Evolutionary conservation across 768 basidiomycete genomes (phyloP).

Genomic region (Phaeotremella fagi): DNA sequence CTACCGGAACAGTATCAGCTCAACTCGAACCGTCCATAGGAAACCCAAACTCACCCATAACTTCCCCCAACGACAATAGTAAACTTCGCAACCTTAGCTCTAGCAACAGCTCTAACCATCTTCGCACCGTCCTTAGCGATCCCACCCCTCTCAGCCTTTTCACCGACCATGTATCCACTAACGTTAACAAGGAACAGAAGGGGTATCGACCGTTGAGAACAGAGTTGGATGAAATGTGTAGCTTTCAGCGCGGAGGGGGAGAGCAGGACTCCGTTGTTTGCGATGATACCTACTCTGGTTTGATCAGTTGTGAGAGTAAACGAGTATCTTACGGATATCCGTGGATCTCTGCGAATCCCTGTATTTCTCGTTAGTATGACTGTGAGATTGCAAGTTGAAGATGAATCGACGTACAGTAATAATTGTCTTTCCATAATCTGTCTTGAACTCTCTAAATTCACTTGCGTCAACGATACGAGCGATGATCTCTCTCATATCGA

Average conservation of each 20-base stretch:
- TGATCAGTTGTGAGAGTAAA: not conserved
- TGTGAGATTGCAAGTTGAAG: not conserved
- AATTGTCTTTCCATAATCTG: constrained; percentile 85
- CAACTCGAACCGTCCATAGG: too few relatives aligned
- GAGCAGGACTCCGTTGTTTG: constrained; percentile 91
- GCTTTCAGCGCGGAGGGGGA: constrained; percentile 90
- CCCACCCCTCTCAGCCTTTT: constrained; percentile 86
- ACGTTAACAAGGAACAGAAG: constrained; percentile 92
- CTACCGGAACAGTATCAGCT: constrained; percentile 21
- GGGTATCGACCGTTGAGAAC: constrained; percentile 83
- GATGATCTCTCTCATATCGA: constrained; percentile 92
- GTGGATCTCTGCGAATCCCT: constrained; percentile 45
- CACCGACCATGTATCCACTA: constrained; percentile 95
- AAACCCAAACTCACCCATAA: constrained; percentile 56
- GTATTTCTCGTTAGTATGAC: not conserved
- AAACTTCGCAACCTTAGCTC: constrained; percentile 88
- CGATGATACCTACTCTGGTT: constrained; percentile 71
- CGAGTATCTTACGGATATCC: constrained; percentile 35
- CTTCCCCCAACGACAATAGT: constrained; percentile 90
- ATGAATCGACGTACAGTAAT: constrained; percentile 61
- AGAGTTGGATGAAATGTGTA: constrained; percentile 90
- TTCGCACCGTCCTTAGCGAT: constrained; percentile 96
- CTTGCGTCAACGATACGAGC: constrained; percentile 87
- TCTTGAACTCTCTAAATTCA: constrained; percentile 90
- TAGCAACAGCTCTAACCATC: constrained; percentile 71